Percentiles rank a stretch among this genome's conserved stretches.
These are phyloP conservation scores for Astragalus membranaceus DNA, from an alignment of 306 rosid species.

Conservation along the genomic window DNA sequence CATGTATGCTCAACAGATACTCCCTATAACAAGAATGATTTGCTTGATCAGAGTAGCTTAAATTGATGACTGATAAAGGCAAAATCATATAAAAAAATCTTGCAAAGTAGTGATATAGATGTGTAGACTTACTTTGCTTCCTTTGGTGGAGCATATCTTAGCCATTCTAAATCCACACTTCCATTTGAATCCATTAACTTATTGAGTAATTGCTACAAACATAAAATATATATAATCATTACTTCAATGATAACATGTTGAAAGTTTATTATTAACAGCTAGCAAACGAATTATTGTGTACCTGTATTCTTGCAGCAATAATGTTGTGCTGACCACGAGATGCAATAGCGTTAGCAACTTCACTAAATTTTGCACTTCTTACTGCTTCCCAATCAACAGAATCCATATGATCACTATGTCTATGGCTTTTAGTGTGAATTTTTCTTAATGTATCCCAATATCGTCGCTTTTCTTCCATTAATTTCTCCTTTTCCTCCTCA, in stretches of 20 bases:
- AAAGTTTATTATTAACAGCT: background rate
- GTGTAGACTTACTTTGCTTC: conserved; percentile 32
- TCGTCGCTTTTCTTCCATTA: background rate
- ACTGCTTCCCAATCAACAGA: conserved; percentile 66
- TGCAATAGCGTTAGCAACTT: conserved; percentile 43
- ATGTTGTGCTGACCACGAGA: conserved; percentile 56
- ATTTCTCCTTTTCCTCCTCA: conserved; percentile 10
- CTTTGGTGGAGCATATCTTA: conserved; percentile 48
- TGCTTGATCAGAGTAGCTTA: background rate
- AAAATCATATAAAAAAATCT: background rate
- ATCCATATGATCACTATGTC: conserved; percentile 27
- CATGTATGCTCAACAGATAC: conserved; percentile 40
- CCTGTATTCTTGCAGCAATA: conserved; percentile 47
- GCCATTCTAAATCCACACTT: conserved; percentile 60
- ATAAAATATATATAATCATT: background rate
- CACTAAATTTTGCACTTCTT: conserved; percentile 21
- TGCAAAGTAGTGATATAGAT: background rate
- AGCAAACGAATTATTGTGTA: background rate
- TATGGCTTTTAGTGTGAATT: background rate
- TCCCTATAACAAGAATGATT: conserved; percentile 28
- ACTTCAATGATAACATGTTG: background rate
- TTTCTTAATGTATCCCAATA: conserved; percentile 48
- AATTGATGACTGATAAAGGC: background rate
- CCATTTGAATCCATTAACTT: conserved; percentile 30
- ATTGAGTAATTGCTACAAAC: conserved; percentile 45